A percentile compares a stretch with the other conserved stretches of the same genome.
These are phyloP conservation scores for Phytophthora vignae DNA, from an alignment of 352 stramenopile species.

Conservation along the genomic window DNA sequence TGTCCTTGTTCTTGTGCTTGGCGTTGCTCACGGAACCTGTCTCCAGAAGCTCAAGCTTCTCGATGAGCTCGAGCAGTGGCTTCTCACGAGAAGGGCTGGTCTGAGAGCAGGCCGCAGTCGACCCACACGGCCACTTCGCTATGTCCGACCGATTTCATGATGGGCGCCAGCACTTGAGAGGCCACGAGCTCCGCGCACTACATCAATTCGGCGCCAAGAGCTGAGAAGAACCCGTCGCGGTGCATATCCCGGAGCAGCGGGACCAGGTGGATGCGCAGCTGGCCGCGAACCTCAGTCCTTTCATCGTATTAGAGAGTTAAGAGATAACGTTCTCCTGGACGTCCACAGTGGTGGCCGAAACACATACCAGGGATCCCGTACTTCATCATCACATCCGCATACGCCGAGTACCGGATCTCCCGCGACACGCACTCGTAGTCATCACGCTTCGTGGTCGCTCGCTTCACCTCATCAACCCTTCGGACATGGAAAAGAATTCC, in stretches of 20 bases:
- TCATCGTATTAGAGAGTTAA: constrained; percentile 98
- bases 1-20: constrained; percentile 53
- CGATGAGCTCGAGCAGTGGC: constrained; percentile 76
- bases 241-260: constrained; percentile 96
- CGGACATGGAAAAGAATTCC: constrained; percentile 87
- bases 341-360: constrained; percentile 97
- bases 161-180: constrained; percentile 58
- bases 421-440: constrained; percentile 96
- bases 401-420: constrained; percentile 94
- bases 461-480: constrained; percentile 93
- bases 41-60: constrained; percentile 67
- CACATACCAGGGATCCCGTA: constrained; percentile 91
- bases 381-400: constrained; percentile 84
- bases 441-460: constrained; percentile 92
- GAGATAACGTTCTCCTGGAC: constrained; percentile 99
- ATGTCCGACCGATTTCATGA: constrained; percentile 62
- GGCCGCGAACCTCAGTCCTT: constrained; percentile 94
- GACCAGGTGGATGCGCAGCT: constrained; percentile 95
- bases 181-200: constrained; percentile 81
- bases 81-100: constrained; percentile 87
- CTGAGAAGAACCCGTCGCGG: constrained; percentile 87
- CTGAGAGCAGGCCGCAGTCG: constrained; percentile 54
- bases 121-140: constrained; percentile 80
- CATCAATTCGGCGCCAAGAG: constrained; percentile 78
- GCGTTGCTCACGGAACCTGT: constrained; percentile 30